phyloP scores from a whole-genome alignment of 371 early-diverging fungal genomes.

The Mortierella sp. region DNA sequence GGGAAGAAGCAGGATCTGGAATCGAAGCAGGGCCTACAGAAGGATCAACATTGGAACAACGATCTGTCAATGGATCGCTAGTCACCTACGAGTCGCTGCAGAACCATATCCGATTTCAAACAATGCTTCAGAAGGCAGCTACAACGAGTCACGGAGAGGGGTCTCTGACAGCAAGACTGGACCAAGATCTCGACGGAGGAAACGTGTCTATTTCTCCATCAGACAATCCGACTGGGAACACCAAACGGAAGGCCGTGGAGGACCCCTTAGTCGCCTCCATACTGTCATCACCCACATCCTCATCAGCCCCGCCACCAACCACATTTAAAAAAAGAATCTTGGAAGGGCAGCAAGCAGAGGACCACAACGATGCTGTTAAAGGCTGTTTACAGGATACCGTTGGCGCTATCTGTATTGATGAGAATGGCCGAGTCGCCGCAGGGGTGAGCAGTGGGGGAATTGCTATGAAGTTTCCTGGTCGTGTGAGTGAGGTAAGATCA shows the following conservation, averaged over 20 bases:
- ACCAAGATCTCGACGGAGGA: neutral
- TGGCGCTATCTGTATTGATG: slow-evolving; percentile 84
- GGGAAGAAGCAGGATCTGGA: no score
- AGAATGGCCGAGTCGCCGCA: slow-evolving; percentile 70
- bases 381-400: slow-evolving; percentile 80
- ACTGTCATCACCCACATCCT: no score
- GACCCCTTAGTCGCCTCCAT: no score
- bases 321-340: neutral
- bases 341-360: neutral
- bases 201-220: no score
- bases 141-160: neutral
- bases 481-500: slow-evolving; percentile 88
- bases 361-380: slow-evolving; percentile 10
- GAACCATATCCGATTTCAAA: slow-evolving; percentile 9
- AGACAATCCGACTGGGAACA: no score
- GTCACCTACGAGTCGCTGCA: slow-evolving; percentile 14
- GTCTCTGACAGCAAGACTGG: neutral
- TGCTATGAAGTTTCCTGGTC: slow-evolving; percentile 82
- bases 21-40: no score
- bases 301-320: neutral
- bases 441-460: slow-evolving; percentile 93
- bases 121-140: slow-evolving; percentile 10
- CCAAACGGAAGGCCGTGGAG: no score
- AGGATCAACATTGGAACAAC: no score
- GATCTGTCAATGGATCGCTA: slow-evolving; percentile 14